A percentile compares a stretch with the other conserved stretches of the same genome.
These are phyloP conservation scores for Eutreptiella sp. DNA, from an alignment of 208 protist genomes.

Conservation along the genomic window DNA sequence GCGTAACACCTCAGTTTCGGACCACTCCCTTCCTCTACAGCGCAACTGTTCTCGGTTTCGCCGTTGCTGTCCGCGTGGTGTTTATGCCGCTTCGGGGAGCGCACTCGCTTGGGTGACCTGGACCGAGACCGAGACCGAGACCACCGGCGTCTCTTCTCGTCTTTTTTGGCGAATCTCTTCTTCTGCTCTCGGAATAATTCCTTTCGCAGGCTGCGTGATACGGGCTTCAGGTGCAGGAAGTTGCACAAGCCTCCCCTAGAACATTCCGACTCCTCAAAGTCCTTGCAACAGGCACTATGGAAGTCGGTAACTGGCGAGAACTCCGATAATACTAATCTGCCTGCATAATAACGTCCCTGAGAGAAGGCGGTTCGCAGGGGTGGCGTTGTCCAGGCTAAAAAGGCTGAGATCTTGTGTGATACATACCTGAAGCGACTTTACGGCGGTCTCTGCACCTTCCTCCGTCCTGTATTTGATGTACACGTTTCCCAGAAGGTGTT, in stretches of 20 bases:
- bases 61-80: too few relatives aligned
- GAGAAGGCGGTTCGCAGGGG: too few relatives aligned
- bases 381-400: too few relatives aligned
- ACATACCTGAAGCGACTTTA: conserved; percentile 63
- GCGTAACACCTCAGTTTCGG: too few relatives aligned
- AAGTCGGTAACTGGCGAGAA: conserved; percentile 97
- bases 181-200: conserved; percentile 21
- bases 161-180: too few relatives aligned
- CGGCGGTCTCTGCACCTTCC: conserved; percentile 67
- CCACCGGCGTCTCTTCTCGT: too few relatives aligned
- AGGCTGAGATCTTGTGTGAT: too few relatives aligned
- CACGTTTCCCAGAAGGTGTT: conserved; percentile 95
- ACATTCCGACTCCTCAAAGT: conserved; percentile 87
- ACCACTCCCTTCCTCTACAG: too few relatives aligned
- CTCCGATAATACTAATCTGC: conserved; percentile 79
- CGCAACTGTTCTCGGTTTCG: too few relatives aligned
- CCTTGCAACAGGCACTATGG: conserved; percentile 90
- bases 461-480: conserved; percentile 91
- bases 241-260: conserved; percentile 90
- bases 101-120: too few relatives aligned
- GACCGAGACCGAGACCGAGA: too few relatives aligned
- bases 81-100: too few relatives aligned
- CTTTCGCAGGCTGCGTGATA: conserved; percentile 39
- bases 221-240: conserved; percentile 93
- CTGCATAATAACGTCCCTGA: conserved; percentile 74